Conservation (phyloP, 495 filamentous ascomycete genomes). For the Glarea lozoyensis region DNA sequence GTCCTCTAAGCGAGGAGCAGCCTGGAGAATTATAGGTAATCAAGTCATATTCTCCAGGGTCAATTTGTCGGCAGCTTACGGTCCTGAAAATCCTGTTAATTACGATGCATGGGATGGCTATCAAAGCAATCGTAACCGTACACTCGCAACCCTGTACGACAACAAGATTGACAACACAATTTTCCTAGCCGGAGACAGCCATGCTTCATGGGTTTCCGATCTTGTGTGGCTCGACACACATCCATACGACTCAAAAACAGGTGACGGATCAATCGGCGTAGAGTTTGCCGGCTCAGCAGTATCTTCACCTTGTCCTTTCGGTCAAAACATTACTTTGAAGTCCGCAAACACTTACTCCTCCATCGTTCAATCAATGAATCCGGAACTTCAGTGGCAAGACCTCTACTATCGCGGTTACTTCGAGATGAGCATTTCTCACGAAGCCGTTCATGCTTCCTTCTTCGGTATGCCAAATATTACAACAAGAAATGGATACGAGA, state of each 20-base stretch:
- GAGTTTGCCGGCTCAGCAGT: slow-evolving; percentile 61
- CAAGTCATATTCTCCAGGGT: slow-evolving; percentile 56
- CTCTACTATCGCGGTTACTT: slow-evolving; percentile 59
- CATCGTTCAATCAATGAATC: slow-evolving; percentile 39
- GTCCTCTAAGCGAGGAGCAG: slow-evolving; percentile 44
- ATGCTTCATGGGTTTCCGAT: slow-evolving; percentile 57
- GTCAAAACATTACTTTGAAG: slow-evolving; percentile 36
- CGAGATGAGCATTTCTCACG: slow-evolving; percentile 39
- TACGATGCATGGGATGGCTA: slow-evolving; percentile 61
- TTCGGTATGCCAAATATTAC: slow-evolving; percentile 39
- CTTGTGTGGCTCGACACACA: slow-evolving; percentile 53
- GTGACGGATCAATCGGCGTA: slow-evolving; percentile 50
- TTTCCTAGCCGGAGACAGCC: slow-evolving; percentile 55
- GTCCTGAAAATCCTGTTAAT: slow-evolving; percentile 40
- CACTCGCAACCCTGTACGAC: slow-evolving; percentile 44
- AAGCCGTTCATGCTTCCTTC: slow-evolving; percentile 43
- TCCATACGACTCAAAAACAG: slow-evolving; percentile 45
- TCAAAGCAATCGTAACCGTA: slow-evolving; percentile 52
- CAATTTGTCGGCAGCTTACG: slow-evolving; percentile 34
- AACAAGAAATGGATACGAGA: slow-evolving; percentile 39
- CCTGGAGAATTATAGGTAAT: slow-evolving; percentile 57
- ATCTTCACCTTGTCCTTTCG: slow-evolving; percentile 38
- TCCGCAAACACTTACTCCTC: slow-evolving; percentile 30
- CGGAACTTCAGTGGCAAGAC: slow-evolving; percentile 60
- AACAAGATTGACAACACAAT: slow-evolving; percentile 58